Evolutionary conservation across 495 filamentous ascomycete species (phyloP).

Genomic region (Opeltia flavorubescens): DNA sequence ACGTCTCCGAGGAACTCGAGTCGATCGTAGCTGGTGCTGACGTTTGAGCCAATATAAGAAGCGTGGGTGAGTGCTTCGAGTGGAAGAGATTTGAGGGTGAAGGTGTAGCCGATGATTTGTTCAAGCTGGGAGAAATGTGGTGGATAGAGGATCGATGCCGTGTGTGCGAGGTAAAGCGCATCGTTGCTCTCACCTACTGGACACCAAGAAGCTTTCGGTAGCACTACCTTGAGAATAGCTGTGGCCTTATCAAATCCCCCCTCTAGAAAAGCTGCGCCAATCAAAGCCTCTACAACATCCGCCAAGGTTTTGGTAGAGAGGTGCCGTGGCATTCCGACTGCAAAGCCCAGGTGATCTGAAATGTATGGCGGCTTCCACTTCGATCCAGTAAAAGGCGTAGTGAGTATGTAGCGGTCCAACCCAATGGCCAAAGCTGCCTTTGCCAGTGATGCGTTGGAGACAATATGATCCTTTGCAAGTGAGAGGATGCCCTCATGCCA

Average conservation of each 20-base stretch:
- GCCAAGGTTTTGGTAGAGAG: slow-evolving; percentile 72
- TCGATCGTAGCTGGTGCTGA: slow-evolving; percentile 58
- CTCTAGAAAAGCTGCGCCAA: slow-evolving; percentile 63
- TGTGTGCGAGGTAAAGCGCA: slow-evolving; percentile 19
- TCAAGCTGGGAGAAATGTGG: slow-evolving; percentile 33
- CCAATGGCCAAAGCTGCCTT: slow-evolving; percentile 46
- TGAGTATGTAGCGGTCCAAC: slow-evolving; percentile 63
- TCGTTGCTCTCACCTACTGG: slow-evolving; percentile 21
- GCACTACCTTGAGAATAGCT: slow-evolving; percentile 47
- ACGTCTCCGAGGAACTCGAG: slow-evolving; percentile 88
- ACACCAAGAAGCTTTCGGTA: slow-evolving; percentile 48
- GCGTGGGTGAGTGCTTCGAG: slow-evolving; percentile 77
- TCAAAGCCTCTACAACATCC: slow-evolving; percentile 77
- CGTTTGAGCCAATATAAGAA: slow-evolving; percentile 34
- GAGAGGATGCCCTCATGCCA: slow-evolving; percentile 76
- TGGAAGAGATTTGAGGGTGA: slow-evolving; percentile 56
- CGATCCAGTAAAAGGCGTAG: slow-evolving; percentile 44
- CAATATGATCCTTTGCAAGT: slow-evolving; percentile 47
- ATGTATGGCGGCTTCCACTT: slow-evolving; percentile 61
- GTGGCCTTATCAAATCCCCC: slow-evolving; percentile 54
- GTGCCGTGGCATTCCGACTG: slow-evolving; percentile 17
- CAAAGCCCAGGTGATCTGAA: slow-evolving; percentile 24
- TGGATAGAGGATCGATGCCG: slow-evolving; percentile 11
- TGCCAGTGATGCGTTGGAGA: slow-evolving; percentile 58
- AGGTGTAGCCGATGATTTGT: slow-evolving; percentile 51